phyloP scores from a whole-genome alignment of 495 filamentous ascomycete genomes.

The Parathielavia appendiculata region DNA sequence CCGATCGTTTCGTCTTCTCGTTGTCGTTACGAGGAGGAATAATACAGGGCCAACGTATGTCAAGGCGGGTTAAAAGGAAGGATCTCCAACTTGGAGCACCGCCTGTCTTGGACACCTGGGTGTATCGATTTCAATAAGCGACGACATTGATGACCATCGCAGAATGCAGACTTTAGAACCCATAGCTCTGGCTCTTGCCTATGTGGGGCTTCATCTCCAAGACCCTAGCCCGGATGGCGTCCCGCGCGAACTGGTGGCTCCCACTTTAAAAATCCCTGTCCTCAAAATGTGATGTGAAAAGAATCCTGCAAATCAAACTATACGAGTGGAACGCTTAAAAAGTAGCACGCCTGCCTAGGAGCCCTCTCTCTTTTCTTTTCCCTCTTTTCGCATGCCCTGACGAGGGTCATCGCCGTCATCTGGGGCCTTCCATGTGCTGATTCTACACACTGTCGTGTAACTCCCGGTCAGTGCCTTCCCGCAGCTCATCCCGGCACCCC shows the following conservation, averaged over 20 bases:
- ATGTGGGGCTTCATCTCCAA: not conserved
- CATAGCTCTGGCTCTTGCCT: not conserved
- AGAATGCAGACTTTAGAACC: not conserved
- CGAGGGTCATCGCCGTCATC: not conserved
- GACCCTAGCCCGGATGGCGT: conserved; percentile 2
- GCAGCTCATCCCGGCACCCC: not conserved
- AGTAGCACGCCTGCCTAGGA: no score
- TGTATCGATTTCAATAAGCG: no score
- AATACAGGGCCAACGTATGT: no score
- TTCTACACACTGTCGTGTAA: not conserved
- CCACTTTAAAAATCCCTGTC: not conserved
- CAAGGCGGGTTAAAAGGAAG: no score
- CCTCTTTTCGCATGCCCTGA: not conserved
- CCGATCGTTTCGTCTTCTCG: not conserved
- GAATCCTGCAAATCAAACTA: not conserved
- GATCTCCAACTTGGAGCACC: no score
- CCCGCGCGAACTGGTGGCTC: conserved; percentile 11
- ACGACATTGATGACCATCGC: not conserved
- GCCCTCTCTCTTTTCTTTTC: not conserved
- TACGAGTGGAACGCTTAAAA: no score
- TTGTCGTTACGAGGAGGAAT: not conserved
- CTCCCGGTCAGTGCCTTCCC: not conserved
- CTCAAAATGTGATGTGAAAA: not conserved
- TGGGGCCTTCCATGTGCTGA: not conserved
- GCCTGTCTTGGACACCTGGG: no score